Conservation (phyloP, 345 rosid species). For the Hibiscus trionum region DNA sequence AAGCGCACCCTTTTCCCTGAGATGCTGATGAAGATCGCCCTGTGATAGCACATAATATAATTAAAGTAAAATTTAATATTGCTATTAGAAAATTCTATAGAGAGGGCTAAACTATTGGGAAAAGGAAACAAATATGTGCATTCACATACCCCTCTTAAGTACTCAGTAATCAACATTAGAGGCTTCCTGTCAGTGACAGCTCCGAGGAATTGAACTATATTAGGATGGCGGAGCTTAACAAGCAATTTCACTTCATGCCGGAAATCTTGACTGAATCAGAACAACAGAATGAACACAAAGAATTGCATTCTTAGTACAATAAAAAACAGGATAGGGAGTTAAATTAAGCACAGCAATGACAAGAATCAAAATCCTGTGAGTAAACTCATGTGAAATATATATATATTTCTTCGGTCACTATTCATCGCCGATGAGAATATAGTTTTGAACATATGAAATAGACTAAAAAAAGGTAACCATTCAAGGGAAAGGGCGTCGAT, state of each 20-base stretch:
- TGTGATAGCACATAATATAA: slow-evolving; percentile 23
- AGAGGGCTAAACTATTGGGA: slow-evolving; percentile 7
- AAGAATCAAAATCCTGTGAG: slow-evolving; percentile 5
- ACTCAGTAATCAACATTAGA: slow-evolving; percentile 95
- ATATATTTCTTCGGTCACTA: slow-evolving; percentile 1
- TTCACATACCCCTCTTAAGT: slow-evolving; percentile 78
- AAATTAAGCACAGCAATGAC: slow-evolving; percentile 2
- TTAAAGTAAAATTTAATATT: slow-evolving; percentile 2
- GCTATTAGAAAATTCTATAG: slow-evolving; percentile 3
- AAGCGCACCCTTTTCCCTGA: slow-evolving; percentile 88
- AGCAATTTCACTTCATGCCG: slow-evolving; percentile 97
- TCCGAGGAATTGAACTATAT: slow-evolving; percentile 94
- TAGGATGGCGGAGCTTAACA: slow-evolving; percentile 98
- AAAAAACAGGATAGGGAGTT: not conserved
- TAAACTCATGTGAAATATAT: not conserved
- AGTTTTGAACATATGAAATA: not conserved
- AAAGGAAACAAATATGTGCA: slow-evolving; percentile 2
- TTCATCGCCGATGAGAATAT: not conserved
- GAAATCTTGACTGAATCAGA: slow-evolving; percentile 82
- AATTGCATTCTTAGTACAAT: not conserved
- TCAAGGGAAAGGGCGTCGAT: not conserved
- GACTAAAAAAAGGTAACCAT: not conserved
- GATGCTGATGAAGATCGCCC: slow-evolving; percentile 99
- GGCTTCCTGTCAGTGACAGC: slow-evolving; percentile 99
- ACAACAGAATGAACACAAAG: slow-evolving; percentile 15